Evolutionary conservation across 192 early-diverging fungal species (phyloP), one percentile per base, ranked within the genome.

Genomic region (Rhizoclosmatium sp.): DNA sequence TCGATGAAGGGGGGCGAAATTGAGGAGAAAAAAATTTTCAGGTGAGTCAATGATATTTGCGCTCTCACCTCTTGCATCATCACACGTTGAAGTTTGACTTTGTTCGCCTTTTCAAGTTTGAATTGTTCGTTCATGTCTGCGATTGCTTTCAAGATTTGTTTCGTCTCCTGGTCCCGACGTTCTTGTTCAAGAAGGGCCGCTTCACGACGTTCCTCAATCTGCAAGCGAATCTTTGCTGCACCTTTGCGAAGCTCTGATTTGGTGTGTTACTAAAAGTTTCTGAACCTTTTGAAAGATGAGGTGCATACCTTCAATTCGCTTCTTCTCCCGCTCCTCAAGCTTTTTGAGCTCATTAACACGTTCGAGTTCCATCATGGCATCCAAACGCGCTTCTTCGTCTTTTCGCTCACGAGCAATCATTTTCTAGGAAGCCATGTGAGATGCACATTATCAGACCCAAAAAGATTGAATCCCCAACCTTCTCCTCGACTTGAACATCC

Each of bases 361-460:
- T 68, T 89, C 88, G 4, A 76, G 31, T 59, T 90, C 89, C 89
- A 90, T 90, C 71, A 90, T 85, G 2, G 85, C 84, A 77, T 90
- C 89, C 21, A 90, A 70, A 16, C 89, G 71, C 14, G 79, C 69
- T 10, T 90, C 87, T 78, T 90, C 89, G 19, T 81, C 81, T 59
- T 89, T 87, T 46, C 80, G 65, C 56, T 89, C 83, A 2, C 82
- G 82, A 23, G 76, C 67, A 71, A 89, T 90, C 39, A 83, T 74
- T 84, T 89, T 85, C 86, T 88, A 59, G 54, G 4, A 3, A 41
- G 31, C 16, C 23, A 42, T 16, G 9, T 12, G 16, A 54, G 51
- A 54, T 12, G 16, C 5, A 54, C 9, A 54, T 12, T 12, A 7
- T 12, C 9, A 12, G 51, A 12, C 16, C 5, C 5, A 54, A 54